These are phyloP conservation scores for Nannochloris sp. DNA, from an alignment of 139 green algal species.

Conservation along the genomic window DNA sequence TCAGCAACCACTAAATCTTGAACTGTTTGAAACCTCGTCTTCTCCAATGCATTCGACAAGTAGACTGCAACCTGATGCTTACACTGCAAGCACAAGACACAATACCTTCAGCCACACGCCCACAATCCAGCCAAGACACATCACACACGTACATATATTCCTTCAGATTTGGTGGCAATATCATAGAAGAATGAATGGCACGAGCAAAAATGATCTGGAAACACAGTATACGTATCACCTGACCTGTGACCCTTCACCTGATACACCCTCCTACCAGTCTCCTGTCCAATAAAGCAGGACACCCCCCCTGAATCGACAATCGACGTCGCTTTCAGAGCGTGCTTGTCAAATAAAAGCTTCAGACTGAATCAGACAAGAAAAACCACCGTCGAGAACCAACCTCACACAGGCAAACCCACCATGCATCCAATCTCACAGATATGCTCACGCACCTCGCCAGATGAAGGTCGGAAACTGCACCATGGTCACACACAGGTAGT, in stretches of 20 bases:
- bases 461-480: not conserved
- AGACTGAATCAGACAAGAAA: slow-evolving; percentile 36
- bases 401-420: not conserved
- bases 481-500: not conserved
- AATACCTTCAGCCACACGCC: not conserved
- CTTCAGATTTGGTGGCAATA: slow-evolving; percentile 52
- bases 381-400: not conserved
- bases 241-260: slow-evolving; percentile 47
- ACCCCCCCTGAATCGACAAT: slow-evolving; percentile 62
- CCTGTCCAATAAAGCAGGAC: slow-evolving; percentile 40
- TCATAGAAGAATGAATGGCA: slow-evolving; percentile 77
- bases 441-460: not conserved
- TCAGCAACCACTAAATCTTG: slow-evolving; percentile 18
- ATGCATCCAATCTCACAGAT: no score
- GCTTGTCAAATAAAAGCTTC: slow-evolving; percentile 58
- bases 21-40: slow-evolving; percentile 5
- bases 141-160: slow-evolving; percentile 27
- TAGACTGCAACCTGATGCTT: slow-evolving; percentile 80
- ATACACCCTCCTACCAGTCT: slow-evolving; percentile 44
- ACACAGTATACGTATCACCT: slow-evolving; percentile 53
- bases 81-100: slow-evolving; percentile 47
- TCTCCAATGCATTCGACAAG: slow-evolving; percentile 34
- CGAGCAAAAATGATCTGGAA: slow-evolving; percentile 69
- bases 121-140: not conserved
- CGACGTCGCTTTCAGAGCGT: slow-evolving; percentile 55